phyloP scores from a whole-genome alignment of 2,329 filamentous ascomycete species.

The Claviceps sp. region DNA sequence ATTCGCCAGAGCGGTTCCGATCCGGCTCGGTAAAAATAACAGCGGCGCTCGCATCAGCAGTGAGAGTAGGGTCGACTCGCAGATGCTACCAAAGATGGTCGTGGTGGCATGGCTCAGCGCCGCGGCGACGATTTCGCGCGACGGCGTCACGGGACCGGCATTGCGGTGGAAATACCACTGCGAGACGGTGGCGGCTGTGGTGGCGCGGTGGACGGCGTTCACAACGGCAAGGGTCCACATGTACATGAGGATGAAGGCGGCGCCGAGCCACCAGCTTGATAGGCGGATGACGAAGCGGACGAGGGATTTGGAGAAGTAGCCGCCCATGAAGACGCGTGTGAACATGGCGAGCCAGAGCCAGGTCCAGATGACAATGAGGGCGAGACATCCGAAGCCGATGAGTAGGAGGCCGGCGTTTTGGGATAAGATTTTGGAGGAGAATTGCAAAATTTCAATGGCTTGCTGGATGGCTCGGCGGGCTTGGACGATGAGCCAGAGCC shows the following conservation, averaged over 20 bases:
- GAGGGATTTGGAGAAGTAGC: conserved; percentile 55
- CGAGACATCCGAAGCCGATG: conserved; percentile 69
- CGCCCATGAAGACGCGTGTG: conserved; percentile 86
- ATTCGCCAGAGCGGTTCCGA: conserved; percentile 52
- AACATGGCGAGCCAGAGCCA: conserved; percentile 98
- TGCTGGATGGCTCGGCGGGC: conserved; percentile 69
- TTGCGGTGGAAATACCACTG: conserved; percentile 99
- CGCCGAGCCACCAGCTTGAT: conserved; percentile 90
- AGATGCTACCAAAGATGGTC: conserved; percentile 85
- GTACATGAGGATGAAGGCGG: conserved; percentile 85
- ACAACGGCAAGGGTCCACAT: conserved; percentile 87
- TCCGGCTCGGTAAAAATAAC: conserved; percentile 63
- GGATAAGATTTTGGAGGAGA: conserved; percentile 74
- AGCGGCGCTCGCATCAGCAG: conserved; percentile 74
- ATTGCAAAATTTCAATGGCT: conserved; percentile 81
- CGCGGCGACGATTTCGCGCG: conserved; percentile 67
- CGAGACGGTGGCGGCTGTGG: conserved; percentile 86
- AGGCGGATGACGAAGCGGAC: conserved; percentile 65
- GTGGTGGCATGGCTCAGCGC: conserved; percentile 71
- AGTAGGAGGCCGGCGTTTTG: conserved; percentile 72
- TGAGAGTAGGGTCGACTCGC: conserved; percentile 69
- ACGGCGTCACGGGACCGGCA: conserved; percentile 61
- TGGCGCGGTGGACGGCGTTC: conserved; percentile 76
- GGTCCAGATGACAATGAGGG: conserved; percentile 70
- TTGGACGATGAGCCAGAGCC: conserved; percentile 72